Conservation (phyloP, 176 grass and related monocot species). For the Alopecurus myosuroides region DNA sequence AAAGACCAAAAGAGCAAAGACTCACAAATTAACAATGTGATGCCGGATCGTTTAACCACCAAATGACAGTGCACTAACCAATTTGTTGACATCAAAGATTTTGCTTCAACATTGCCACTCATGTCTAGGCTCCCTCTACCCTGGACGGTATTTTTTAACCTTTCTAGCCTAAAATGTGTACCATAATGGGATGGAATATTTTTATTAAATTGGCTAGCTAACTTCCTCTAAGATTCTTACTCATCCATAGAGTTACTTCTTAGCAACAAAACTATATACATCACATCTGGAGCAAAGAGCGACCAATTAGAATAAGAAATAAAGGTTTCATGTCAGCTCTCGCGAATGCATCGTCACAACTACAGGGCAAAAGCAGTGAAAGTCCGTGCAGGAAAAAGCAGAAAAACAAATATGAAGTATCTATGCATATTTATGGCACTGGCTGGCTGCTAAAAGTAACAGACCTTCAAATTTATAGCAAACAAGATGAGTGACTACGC, state of each 20-base stretch:
- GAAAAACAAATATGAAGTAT: background rate
- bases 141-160: too few species aligned
- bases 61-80: background rate
- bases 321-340: background rate
- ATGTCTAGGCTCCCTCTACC: background rate
- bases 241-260: background rate
- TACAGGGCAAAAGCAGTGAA: background rate
- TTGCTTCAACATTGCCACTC: background rate
- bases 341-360: background rate
- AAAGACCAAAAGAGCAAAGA: background rate
- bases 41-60: background rate
- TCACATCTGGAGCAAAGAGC: background rate
- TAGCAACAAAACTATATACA: background rate
- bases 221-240: background rate
- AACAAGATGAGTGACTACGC: slow-evolving; percentile 74
- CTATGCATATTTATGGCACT: background rate
- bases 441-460: background rate
- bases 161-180: background rate
- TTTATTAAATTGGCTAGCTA: background rate
- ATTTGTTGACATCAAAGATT: background rate
- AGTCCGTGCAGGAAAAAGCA: background rate
- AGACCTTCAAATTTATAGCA: slow-evolving; percentile 94
- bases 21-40: background rate
- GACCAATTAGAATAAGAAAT: background rate
- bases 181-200: background rate